These are phyloP conservation scores for Sporobolomyces roseus DNA, from an alignment of 768 basidiomycete genomes.

Conservation along the genomic window DNA sequence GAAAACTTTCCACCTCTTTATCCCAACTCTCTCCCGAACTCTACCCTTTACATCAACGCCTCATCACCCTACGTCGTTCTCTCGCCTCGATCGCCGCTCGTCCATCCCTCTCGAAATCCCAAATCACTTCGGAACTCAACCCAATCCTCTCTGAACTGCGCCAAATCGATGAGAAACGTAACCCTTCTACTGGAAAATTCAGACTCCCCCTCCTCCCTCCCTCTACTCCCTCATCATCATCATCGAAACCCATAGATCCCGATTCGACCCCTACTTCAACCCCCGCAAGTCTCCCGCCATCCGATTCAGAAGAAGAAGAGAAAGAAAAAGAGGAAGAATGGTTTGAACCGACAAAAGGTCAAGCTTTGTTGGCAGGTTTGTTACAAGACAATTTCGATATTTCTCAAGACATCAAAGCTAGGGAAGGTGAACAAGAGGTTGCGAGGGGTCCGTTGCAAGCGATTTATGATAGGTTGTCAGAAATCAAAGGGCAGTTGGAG, in stretches of 20 bases:
- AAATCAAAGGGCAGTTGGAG: conserved; percentile 83
- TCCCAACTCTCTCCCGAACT: conserved; percentile 85
- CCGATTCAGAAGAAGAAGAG: conserved; percentile 56
- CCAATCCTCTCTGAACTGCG: conserved; percentile 85
- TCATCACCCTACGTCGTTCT: conserved; percentile 81
- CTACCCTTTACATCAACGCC: conserved; percentile 79
- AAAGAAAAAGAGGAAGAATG: conserved; percentile 46
- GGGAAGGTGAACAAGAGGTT: conserved; percentile 56
- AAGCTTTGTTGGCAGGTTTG: conserved; percentile 78
- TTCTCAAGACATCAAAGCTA: conserved; percentile 86
- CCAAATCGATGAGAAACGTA: conserved; percentile 67
- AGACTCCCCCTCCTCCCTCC: conserved; percentile 4
- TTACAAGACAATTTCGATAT: conserved; percentile 97
- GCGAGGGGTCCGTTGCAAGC: conserved; percentile 42
- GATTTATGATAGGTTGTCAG: conserved; percentile 76
- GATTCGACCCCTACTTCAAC: conserved; percentile 2
- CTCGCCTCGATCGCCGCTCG: conserved; percentile 75
- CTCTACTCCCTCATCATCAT: neutral
- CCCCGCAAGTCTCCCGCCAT: too few species aligned
- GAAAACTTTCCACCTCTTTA: conserved; percentile 74
- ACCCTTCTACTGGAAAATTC: conserved; percentile 30
- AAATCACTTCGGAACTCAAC: too few species aligned
- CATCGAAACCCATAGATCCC: neutral
- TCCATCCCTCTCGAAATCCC: conserved; percentile 54
- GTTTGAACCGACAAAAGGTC: conserved; percentile 59